Evolutionary conservation across 345 rosid genomes (phyloP).

Genomic region (Theobroma cacao): DNA sequence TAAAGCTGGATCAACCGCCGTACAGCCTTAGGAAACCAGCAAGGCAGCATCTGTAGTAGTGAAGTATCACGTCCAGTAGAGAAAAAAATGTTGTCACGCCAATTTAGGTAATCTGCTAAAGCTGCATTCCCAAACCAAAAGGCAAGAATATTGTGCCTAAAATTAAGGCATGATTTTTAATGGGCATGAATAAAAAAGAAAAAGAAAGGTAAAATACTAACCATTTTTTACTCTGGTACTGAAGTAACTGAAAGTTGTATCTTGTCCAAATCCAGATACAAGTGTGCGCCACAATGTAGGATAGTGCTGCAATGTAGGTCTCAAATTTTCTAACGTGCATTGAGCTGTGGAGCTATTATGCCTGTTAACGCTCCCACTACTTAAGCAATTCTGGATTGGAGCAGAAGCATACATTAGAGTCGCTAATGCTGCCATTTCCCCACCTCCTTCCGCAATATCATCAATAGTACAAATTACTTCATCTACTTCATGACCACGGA

Average conservation of each 20-base stretch:
- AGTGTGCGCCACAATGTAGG: slow-evolving; percentile 90
- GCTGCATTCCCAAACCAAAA: slow-evolving; percentile 38
- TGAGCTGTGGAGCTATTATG: slow-evolving; percentile 74
- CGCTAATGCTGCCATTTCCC: slow-evolving; percentile 96
- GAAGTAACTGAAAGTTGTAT: slow-evolving; percentile 48
- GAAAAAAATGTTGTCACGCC: slow-evolving; percentile 92
- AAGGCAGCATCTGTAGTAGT: slow-evolving; percentile 90
- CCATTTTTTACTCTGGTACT: slow-evolving; percentile 58
- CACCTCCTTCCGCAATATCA: slow-evolving; percentile 95
- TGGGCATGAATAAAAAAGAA: slow-evolving; percentile 14
- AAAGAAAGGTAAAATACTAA: slow-evolving; percentile 31
- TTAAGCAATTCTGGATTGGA: slow-evolving; percentile 73
- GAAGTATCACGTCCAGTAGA: slow-evolving; percentile 89
- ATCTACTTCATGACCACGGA: slow-evolving; percentile 50
- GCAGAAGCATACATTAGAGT: slow-evolving; percentile 80
- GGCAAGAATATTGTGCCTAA: slow-evolving; percentile 8
- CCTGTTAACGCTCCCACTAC: slow-evolving; percentile 77
- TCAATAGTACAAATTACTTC: slow-evolving; percentile 77
- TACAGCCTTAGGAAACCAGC: slow-evolving; percentile 93
- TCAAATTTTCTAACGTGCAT: slow-evolving; percentile 90
- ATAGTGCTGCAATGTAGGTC: slow-evolving; percentile 67
- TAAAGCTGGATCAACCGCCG: slow-evolving; percentile 90
- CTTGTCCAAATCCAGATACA: slow-evolving; percentile 69
- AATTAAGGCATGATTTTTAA: slow-evolving; percentile 9
- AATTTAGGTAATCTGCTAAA: slow-evolving; percentile 72